A percentile compares a stretch with the other conserved stretches of the same genome.
These are phyloP conservation scores for Euphorbia pulcherrima DNA, from an alignment of 345 rosid genomes.

Conservation along the genomic window DNA sequence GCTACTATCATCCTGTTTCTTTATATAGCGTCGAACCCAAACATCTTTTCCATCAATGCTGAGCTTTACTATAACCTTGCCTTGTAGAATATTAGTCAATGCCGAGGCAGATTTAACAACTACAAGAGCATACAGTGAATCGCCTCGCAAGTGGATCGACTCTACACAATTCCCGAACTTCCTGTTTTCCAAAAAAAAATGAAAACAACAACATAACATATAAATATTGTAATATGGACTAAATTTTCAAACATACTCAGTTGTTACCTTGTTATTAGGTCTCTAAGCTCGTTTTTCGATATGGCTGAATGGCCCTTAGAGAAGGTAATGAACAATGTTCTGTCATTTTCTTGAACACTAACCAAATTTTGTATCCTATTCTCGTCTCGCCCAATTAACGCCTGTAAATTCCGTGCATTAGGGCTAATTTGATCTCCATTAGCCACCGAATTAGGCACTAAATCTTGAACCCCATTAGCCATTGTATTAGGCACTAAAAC, in stretches of 20 bases:
- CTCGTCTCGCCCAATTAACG: neutral
- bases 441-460: neutral
- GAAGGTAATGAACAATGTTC: constrained; percentile 32
- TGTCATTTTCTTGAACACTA: neutral
- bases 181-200: neutral
- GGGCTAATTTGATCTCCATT: neutral
- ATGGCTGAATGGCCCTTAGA: constrained; percentile 21
- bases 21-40: neutral
- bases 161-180: neutral
- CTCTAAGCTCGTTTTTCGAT: constrained; percentile 20
- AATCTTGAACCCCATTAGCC: neutral
- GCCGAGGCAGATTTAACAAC: neutral
- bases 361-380: neutral
- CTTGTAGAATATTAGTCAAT: constrained; percentile 14
- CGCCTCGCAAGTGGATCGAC: neutral
- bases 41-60: constrained; percentile 11
- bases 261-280: constrained; percentile 18
- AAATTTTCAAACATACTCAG: neutral
- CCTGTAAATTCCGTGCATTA: neutral
- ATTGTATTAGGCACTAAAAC: too few species aligned
- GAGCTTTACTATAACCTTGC: constrained; percentile 5
- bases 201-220: neutral
- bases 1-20: too few species aligned
- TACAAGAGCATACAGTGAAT: neutral
- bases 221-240: neutral